Evolutionary conservation across 495 filamentous ascomycete genomes (phyloP).

Genomic region (Aspergillus carlsbadensis): DNA sequence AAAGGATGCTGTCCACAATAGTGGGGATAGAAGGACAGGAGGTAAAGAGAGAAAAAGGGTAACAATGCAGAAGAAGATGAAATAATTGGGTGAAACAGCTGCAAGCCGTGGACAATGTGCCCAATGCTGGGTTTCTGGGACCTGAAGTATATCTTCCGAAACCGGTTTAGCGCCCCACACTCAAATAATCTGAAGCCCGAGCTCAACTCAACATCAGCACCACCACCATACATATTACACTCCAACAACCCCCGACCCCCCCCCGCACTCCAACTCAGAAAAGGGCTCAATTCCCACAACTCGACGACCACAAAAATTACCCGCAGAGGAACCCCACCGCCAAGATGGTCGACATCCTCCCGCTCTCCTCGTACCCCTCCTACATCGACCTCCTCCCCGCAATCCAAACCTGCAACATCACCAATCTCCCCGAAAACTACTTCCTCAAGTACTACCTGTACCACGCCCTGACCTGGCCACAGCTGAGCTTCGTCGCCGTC

Average conservation of each 20-base stretch:
- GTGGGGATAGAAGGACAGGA: too few relatives aligned
- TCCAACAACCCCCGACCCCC: neutral
- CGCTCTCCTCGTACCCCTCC: slow-evolving; percentile 47
- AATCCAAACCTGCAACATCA: slow-evolving; percentile 97
- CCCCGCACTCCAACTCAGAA: neutral
- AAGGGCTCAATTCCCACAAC: neutral
- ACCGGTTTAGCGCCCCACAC: slow-evolving; percentile 7
- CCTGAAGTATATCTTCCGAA: slow-evolving; percentile 4
- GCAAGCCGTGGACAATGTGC: too few relatives aligned
- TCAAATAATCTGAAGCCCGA: neutral
- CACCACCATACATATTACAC: neutral
- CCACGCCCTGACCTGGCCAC: slow-evolving; percentile 96
- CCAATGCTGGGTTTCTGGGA: too few relatives aligned
- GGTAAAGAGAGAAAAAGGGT: too few relatives aligned
- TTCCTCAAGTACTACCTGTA: slow-evolving; percentile 99
- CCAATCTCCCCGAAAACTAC: slow-evolving; percentile 99
- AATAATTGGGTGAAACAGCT: too few relatives aligned
- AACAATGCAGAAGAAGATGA: too few relatives aligned
- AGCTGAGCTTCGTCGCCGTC: slow-evolving; percentile 93
- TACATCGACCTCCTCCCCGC: slow-evolving; percentile 73
- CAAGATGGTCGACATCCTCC: slow-evolving; percentile 54
- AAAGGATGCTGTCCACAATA: too few relatives aligned
- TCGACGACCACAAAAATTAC: neutral
- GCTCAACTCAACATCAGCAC: neutral
- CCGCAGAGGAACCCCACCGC: neutral